Percentiles rank a stretch among this genome's conserved stretches.
Conservation (phyloP, 2,329 filamentous ascomycete genomes). For the Colletotrichum cuscutae region DNA sequence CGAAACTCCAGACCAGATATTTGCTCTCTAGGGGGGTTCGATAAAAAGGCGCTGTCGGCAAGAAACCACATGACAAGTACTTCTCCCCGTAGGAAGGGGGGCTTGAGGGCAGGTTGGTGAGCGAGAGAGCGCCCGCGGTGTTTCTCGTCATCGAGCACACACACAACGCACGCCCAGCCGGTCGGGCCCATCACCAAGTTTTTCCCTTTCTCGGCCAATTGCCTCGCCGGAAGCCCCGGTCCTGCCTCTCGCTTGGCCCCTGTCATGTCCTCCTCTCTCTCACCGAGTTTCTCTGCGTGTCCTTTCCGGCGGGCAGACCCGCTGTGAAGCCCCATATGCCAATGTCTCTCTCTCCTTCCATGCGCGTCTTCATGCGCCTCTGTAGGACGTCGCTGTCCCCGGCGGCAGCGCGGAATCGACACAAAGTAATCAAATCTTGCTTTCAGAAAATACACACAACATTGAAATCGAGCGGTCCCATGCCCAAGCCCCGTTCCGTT, state of each 20-base stretch:
- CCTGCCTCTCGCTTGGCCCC: background rate
- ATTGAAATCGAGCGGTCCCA: background rate
- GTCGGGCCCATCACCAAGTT: background rate
- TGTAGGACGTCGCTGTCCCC: background rate
- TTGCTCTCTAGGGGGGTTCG: conserved; percentile 48
- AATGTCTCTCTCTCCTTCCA: conserved; percentile 3
- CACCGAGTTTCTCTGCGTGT: background rate
- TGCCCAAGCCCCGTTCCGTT: background rate
- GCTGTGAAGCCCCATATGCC: conserved; percentile 1
- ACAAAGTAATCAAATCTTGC: conserved; percentile 17
- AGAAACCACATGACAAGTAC: conserved; percentile 26
- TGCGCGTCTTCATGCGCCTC: background rate
- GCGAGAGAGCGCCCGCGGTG: background rate
- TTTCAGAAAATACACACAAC: background rate
- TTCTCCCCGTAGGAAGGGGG: conserved; percentile 17
- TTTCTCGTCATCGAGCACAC: background rate
- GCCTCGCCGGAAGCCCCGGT: background rate
- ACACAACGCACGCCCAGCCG: background rate
- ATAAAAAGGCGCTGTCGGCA: conserved; percentile 30
- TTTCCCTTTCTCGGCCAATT: background rate
- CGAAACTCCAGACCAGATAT: conserved; percentile 60
- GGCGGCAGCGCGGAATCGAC: conserved; percentile 24
- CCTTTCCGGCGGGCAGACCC: background rate
- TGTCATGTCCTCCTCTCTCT: conserved; percentile 3
- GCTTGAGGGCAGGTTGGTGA: background rate